Evolutionary conservation across 2,329 filamentous ascomycete species (phyloP), one percentile per base, ranked within the genome.

Genomic region (Aspergillus persii): DNA sequence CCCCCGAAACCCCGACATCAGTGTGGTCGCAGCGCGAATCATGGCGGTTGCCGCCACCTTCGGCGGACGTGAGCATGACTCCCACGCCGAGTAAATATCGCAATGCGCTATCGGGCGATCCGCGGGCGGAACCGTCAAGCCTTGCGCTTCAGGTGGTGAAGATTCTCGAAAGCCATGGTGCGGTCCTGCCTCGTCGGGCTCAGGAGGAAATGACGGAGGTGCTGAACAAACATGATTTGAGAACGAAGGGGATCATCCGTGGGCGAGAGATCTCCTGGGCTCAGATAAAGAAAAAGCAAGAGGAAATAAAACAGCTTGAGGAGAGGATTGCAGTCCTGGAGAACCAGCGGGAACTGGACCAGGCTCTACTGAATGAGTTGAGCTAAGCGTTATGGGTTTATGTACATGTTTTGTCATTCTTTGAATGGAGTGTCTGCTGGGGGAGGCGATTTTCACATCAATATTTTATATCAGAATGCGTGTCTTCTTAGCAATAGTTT

Each of bases 191-290:
- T 5, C 67, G 69, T 8, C 58, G 63, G 8, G 73, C 74, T 2
- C 71, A 69, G 36, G 70, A 74, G 3, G 73, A 77, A 18, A 53
- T 81, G 2, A 66, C 75, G 2, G 66, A 66, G 9, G 62, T 84
- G 7, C 76, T 91, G 33, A 78, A 81, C 39, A 82, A 76, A 49
- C 81, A 90, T 63, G 83, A 84, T 15, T 74, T 86, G 54, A 82
- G 80, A 54, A 80, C 82, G 0, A 84, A 83, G 66, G 90, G 89
- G 0, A 79, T 90, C 23, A 79, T 80, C 44, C 83, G 83, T 61
- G 88, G 89, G 0, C 79, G 89, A 2, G 89, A 94, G 60, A 83
- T 88, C 6, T 82, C 84, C 3, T 77, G 90, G n/a, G 72, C 83
- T 8, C 83, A 82, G 3, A 69, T 91, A 36, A 86, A 85, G 68